Evolutionary conservation across 1,139 yeast species (phyloP).

Genomic region (Yamadazyma mexicana): DNA sequence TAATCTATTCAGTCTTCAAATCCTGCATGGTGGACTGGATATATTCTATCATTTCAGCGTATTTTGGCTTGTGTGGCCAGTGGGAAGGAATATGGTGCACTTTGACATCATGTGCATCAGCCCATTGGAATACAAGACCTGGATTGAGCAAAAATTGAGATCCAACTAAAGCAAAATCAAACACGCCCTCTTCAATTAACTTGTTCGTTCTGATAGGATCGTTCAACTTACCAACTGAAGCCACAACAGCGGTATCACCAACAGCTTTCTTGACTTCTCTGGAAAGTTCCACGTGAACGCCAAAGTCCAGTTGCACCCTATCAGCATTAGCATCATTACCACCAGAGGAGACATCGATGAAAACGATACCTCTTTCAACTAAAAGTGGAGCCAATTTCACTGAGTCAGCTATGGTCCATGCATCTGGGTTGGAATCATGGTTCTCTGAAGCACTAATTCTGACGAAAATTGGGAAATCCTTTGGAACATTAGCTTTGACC

Average conservation of each 20-base stretch:
- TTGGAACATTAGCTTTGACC: constrained; percentile 30
- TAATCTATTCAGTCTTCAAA: background rate
- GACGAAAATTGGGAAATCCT: constrained; percentile 41
- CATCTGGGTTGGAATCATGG: constrained; percentile 27
- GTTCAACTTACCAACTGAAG: constrained; percentile 49
- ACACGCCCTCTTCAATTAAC: constrained; percentile 37
- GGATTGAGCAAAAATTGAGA: constrained; percentile 48
- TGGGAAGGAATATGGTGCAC: constrained; percentile 26
- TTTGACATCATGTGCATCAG: constrained; percentile 46
- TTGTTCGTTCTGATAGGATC: constrained; percentile 34
- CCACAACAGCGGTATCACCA: constrained; percentile 41
- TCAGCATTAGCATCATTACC: constrained; percentile 42
- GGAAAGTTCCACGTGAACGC: constrained; percentile 38
- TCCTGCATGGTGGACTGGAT: constrained; percentile 1
- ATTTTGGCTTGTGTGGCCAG: constrained; percentile 13
- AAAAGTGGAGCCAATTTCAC: constrained; percentile 40
- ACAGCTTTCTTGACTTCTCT: constrained; percentile 42
- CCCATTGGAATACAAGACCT: constrained; percentile 49
- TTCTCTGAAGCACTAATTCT: constrained; percentile 47
- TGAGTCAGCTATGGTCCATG: constrained; percentile 53
- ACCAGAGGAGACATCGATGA: constrained; percentile 56
- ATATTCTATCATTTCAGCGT: constrained; percentile 13
- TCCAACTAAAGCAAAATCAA: constrained; percentile 51
- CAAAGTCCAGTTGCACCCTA: constrained; percentile 21
- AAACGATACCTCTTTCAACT: constrained; percentile 47